Evolutionary conservation across 805 yeast species (phyloP), one percentile per base, ranked within the genome.

Genomic region (Yamadazyma sp.): DNA sequence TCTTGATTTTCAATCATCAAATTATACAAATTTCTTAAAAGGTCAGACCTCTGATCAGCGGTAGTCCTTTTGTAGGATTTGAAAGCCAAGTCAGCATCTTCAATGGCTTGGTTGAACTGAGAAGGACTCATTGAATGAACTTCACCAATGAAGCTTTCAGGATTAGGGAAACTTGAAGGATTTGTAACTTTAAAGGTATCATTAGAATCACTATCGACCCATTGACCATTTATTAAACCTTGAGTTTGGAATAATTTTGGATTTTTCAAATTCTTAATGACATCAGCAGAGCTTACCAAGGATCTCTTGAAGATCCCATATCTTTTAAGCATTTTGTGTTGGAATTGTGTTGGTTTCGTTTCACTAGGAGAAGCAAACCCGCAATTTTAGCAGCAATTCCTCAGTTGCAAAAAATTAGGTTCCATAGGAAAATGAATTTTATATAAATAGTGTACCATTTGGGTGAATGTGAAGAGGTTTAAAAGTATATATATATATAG

Each of bases 221-320:
- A 88, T 48, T 78, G 63, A 26, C 96, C 96, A 49, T 85, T 78
- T 56, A 86, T 65, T 45, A 63, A 76, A 3, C 82, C 82, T 33
- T 76, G 73, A n/a, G 79, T 73, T 53, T 36, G 40, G 18, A 40
- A 43, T 14, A 43, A 31, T 14, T 32, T 20, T n/a, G 42, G 44
- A 18, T 43, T 40, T 13, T 33, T 35, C 28, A 43, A 36, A 5
- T 27, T 27, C 21, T 13, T 27, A 17, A 43, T 27, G 5, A 30
- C 40, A 5, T 23, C 25, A 16, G 35, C 30, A 7, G 43, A 39
- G n/a, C 23, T 22, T 17, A 20, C 30, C 14, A 30, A 19, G 23
- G 4, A 28, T 30, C 38, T 31, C 20, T 22, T 27, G n/a, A n/a
- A n/a, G n/a, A n/a, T n/a, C n/a, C n/a, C n/a, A n/a, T n/a, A n/a